phyloP scores from a whole-genome alignment of 805 yeast genomes.

The Millerozyma acaciae region DNA sequence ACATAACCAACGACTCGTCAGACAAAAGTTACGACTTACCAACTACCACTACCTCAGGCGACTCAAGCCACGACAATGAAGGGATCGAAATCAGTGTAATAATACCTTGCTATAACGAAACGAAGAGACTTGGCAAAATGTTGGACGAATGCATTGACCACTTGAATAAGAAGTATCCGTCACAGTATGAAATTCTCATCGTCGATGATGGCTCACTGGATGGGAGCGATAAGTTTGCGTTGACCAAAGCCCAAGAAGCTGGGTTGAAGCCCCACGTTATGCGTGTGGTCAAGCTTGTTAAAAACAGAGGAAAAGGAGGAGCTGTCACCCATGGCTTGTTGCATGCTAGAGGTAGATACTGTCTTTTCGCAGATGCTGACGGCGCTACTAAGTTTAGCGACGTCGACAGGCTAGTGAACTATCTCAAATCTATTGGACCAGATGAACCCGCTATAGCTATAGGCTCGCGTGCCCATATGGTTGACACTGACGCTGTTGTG shows the following conservation, averaged over 20 bases:
- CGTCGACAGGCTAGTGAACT: slow-evolving; percentile 46
- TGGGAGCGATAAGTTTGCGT: slow-evolving; percentile 69
- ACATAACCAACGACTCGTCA: slow-evolving; percentile 44
- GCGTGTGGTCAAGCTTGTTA: slow-evolving; percentile 63
- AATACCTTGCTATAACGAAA: slow-evolving; percentile 93
- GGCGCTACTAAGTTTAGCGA: slow-evolving; percentile 88
- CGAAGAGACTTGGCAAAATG: slow-evolving; percentile 65
- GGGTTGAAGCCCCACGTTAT: slow-evolving; percentile 53
- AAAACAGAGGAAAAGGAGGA: slow-evolving; percentile 84
- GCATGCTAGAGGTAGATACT: slow-evolving; percentile 65
- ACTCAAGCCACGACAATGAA: slow-evolving; percentile 17
- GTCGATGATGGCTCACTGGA: slow-evolving; percentile 93
- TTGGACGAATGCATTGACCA: slow-evolving; percentile 62
- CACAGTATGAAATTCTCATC: slow-evolving; percentile 68
- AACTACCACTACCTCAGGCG: slow-evolving; percentile 22
- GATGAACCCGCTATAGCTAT: slow-evolving; percentile 61
- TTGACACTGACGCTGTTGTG: slow-evolving; percentile 93
- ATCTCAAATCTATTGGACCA: slow-evolving; percentile 28
- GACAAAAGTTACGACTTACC: slow-evolving; percentile 30
- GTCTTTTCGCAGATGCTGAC: slow-evolving; percentile 94
- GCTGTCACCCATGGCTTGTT: slow-evolving; percentile 93
- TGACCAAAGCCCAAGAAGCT: slow-evolving; percentile 52
- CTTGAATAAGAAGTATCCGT: slow-evolving; percentile 34
- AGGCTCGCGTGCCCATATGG: slow-evolving; percentile 97
- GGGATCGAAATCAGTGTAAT: slow-evolving; percentile 67